A percentile compares a stretch with the other conserved stretches of the same genome.
phyloP scores from a whole-genome alignment of 176 grass and related monocot species.

The Panicum miliaceum region DNA sequence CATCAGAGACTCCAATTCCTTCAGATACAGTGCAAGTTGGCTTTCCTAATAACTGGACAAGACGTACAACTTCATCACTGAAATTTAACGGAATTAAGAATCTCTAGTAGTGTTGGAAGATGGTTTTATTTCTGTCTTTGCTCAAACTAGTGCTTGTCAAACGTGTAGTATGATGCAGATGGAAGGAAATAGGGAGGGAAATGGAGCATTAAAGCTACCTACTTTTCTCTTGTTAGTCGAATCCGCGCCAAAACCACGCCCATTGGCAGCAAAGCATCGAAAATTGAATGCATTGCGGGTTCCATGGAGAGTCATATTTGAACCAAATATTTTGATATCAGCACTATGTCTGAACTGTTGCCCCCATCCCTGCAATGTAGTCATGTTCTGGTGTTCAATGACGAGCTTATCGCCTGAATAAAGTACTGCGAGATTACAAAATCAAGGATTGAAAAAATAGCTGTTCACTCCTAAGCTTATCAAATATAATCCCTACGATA shows the following conservation, averaged over 20 bases:
- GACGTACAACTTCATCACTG: not conserved
- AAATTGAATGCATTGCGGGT: slow-evolving; percentile 26
- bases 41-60: slow-evolving; percentile 17
- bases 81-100: slow-evolving; percentile 18
- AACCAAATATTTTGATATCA: slow-evolving; percentile 9
- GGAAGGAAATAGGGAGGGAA: not conserved
- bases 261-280: slow-evolving; percentile 37
- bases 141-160: not conserved
- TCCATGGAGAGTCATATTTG: slow-evolving; percentile 15
- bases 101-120: not conserved
- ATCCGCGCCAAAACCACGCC: slow-evolving; percentile 33
- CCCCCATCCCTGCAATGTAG: slow-evolving; percentile 39
- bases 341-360: slow-evolving; percentile 7
- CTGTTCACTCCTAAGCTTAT: not conserved
- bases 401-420: not conserved
- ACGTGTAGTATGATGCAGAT: not conserved
- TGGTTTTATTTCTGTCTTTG: slow-evolving; percentile 1
- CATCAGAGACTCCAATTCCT: slow-evolving; percentile 20
- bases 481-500: not conserved
- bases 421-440: not conserved
- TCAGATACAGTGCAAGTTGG: not conserved
- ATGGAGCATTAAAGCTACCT: slow-evolving; percentile 20
- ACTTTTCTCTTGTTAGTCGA: slow-evolving; percentile 50
- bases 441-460: not conserved
- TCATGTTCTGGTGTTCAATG: not conserved